Base-by-base conservation (phyloP, 2,329 filamentous ascomycete species). In the Triangularia verruculosa region DNA sequence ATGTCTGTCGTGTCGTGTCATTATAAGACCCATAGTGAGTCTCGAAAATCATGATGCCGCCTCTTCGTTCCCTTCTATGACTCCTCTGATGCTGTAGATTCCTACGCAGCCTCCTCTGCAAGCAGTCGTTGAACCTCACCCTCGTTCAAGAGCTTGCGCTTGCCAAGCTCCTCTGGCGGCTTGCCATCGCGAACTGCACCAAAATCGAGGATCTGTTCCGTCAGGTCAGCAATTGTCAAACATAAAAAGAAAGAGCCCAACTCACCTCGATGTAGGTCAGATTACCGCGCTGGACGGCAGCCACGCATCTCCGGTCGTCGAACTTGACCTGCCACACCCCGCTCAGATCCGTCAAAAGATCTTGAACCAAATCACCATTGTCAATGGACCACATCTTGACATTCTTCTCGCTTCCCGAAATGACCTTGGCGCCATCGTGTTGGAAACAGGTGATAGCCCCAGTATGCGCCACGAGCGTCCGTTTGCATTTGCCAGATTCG, bases 261-360 rank as follows among this genome's bases (percentile, higher is more conserved):
- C 51, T 80, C 76, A 97, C 95, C 86, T 99, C 95, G 64, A 99
- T 93, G 76, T 96, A 99, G 20, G 95, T 99, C 71, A 97, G 79
- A 71, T 88, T 89, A 69, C 97, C 92, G 62, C 95, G 86, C 80
- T 99, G 95, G 62, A 99, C 95, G 53, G 95, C 95, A 64, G 95
- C 95, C 63, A 99, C 95, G 75, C 95, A 99, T 75, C 94, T 86
- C 69, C 95, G 85, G 74, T 96, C 92, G 72, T 99, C 93, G 78
- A 99, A 99, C 72, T 95, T 95, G 72, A 99, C 95, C 79, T 99
- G 95, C 95, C 95, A 99, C 7, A 99, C 95, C n/a, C 94, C 93
- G 69, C 89, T 94, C 34, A 99, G 83, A 72, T 97, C 93, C 13
- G 92, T 97, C 72, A 99, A 82, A 51, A 99, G 84, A 76, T 99